A percentile compares a stretch with the other conserved stretches of the same genome.
Evolutionary conservation across 2,329 filamentous ascomycete species (phyloP).

Genomic region (Colletotrichum siamense): DNA sequence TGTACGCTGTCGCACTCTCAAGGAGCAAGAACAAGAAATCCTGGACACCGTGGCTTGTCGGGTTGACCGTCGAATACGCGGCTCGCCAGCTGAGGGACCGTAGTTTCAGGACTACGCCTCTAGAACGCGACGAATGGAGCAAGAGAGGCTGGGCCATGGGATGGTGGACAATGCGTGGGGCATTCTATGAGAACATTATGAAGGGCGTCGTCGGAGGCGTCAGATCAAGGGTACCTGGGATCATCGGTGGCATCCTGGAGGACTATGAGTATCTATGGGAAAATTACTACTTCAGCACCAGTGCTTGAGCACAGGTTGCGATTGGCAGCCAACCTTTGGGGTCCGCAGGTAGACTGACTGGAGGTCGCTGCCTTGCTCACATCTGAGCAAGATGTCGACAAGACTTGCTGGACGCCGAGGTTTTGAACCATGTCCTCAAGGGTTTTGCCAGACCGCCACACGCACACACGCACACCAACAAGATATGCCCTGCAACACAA

Average conservation of each 20-base stretch:
- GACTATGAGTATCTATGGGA: slow-evolving; percentile 99
- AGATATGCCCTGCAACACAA: background rate
- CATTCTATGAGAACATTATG: slow-evolving; percentile 93
- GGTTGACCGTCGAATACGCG: slow-evolving; percentile 83
- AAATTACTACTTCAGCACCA: slow-evolving; percentile 89
- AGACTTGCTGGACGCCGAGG: background rate
- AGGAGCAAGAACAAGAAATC: slow-evolving; percentile 74
- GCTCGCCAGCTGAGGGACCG: slow-evolving; percentile 82
- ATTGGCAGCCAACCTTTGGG: background rate
- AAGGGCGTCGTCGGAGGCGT: slow-evolving; percentile 76
- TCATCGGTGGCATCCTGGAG: slow-evolving; percentile 85
- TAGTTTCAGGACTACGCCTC: slow-evolving; percentile 79
- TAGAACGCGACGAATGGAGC: slow-evolving; percentile 89
- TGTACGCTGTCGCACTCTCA: slow-evolving; percentile 85
- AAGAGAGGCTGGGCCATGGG: slow-evolving; percentile 89
- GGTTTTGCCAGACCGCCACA: background rate
- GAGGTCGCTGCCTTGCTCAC: background rate
- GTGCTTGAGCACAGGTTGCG: slow-evolving; percentile 32
- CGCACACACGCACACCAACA: background rate
- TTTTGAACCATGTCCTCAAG: background rate
- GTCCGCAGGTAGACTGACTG: background rate
- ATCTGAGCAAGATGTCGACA: background rate
- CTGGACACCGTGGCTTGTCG: slow-evolving; percentile 93
- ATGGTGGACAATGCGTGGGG: slow-evolving; percentile 97
- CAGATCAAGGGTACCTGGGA: slow-evolving; percentile 76